Evolutionary conservation across 208 protist genomes (phyloP).

Genomic region (Leptomonas seymouri): DNA sequence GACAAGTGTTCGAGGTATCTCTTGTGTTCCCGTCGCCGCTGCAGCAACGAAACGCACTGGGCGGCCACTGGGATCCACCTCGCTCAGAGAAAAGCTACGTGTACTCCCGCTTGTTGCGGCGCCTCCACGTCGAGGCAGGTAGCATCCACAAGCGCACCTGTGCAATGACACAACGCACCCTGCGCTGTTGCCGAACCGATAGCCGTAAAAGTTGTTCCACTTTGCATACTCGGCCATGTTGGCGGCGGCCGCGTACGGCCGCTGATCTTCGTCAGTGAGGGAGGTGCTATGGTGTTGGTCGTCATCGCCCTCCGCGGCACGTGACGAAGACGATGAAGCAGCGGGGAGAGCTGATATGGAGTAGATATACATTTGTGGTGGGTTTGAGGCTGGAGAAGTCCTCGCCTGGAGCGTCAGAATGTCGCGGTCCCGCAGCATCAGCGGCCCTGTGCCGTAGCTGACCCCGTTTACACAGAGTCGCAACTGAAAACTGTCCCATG

Average conservation of each 20-base stretch:
- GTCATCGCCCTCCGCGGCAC: neutral
- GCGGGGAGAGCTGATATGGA: slow-evolving; percentile 1
- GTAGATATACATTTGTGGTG: slow-evolving; percentile 11
- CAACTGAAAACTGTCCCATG: slow-evolving; percentile 29
- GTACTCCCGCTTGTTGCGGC: neutral
- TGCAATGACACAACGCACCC: neutral
- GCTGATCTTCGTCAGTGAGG: slow-evolving; percentile 5
- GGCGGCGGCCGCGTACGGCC: neutral
- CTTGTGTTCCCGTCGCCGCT: neutral
- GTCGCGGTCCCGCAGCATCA: slow-evolving; percentile 32
- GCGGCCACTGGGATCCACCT: neutral
- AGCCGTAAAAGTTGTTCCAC: slow-evolving; percentile 39
- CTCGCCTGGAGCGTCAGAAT: slow-evolving; percentile 16
- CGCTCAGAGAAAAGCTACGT: neutral
- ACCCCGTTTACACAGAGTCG: slow-evolving; percentile 29
- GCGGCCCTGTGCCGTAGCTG: slow-evolving; percentile 32
- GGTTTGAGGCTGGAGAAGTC: neutral
- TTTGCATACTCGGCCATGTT: slow-evolving; percentile 33
- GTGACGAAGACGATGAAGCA: neutral
- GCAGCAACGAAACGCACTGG: neutral
- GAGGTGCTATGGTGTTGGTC: neutral
- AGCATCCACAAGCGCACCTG: slow-evolving; percentile 16
- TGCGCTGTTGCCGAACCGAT: slow-evolving; percentile 18
- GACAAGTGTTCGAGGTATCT: slow-evolving; percentile 5
- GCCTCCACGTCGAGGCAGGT: too few relatives aligned